These are phyloP conservation scores for Sclerotinia spermophila DNA, from an alignment of 2,329 filamentous ascomycete species.

Conservation along the genomic window DNA sequence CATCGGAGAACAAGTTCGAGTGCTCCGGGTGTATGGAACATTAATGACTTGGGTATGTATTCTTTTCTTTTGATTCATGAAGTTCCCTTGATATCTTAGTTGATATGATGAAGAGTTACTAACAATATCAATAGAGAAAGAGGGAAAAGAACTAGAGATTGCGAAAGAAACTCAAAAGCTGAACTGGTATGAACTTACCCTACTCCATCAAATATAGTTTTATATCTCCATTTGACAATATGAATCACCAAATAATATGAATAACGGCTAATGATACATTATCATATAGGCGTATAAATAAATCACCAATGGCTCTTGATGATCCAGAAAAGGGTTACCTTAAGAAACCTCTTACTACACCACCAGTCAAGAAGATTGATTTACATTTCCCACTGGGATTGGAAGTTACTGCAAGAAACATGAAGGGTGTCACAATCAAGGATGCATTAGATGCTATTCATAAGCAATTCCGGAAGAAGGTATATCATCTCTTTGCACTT, in stretches of 20 bases:
- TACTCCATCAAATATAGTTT: not conserved
- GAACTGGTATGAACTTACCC: constrained; percentile 67
- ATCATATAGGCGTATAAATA: constrained; percentile 84
- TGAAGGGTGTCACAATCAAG: constrained; percentile 95
- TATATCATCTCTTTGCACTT: constrained; percentile 38
- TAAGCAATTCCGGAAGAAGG: constrained; percentile 96
- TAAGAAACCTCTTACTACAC: constrained; percentile 74
- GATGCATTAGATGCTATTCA: constrained; percentile 93
- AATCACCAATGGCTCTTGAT: constrained; percentile 71
- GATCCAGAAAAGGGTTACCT: constrained; percentile 68
- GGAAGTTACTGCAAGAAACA: constrained; percentile 83
- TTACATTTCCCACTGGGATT: constrained; percentile 85
- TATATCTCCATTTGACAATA: too few relatives aligned
- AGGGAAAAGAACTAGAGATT: constrained; percentile 68
- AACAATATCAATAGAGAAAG: constrained; percentile 55
- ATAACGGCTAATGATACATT: constrained; percentile 22
- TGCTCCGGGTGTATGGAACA: constrained; percentile 71
- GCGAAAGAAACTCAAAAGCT: constrained; percentile 81
- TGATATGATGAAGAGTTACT: not conserved
- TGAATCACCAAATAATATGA: too few relatives aligned
- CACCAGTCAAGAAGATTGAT: constrained; percentile 90
- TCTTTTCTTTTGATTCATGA: not conserved
- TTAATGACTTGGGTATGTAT: constrained; percentile 76
- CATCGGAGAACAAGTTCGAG: constrained; percentile 71
- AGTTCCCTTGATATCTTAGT: not conserved